These are phyloP conservation scores for Cryphonectria carpinicola DNA, from an alignment of 2,329 filamentous ascomycete species.

Conservation along the genomic window DNA sequence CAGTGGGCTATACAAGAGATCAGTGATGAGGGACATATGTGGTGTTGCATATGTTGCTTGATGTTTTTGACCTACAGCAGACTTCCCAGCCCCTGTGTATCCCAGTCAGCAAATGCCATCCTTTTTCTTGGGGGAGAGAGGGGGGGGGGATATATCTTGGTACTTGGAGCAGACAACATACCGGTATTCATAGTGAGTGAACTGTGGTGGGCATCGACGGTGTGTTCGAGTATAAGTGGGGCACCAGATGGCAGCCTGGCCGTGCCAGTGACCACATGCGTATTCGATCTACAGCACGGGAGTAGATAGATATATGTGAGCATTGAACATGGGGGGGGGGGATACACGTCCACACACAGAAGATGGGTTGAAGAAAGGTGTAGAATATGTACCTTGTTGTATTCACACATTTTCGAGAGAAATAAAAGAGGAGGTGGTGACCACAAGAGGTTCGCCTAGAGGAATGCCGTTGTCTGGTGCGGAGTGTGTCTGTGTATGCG, in stretches of 20 bases:
- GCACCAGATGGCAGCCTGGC: conserved; percentile 50
- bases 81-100: conserved; percentile 48
- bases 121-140: too few relatives aligned
- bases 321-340: background rate
- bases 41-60: conserved; percentile 38
- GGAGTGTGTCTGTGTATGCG: background rate
- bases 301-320: background rate
- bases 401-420: conserved; percentile 26
- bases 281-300: conserved; percentile 46
- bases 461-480: background rate
- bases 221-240: conserved; percentile 50
- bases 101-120: conserved; percentile 17
- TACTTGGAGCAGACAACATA: conserved; percentile 33
- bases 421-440: background rate
- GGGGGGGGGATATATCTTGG: too few relatives aligned
- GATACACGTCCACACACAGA: background rate
- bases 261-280: conserved; percentile 56
- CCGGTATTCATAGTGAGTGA: conserved; percentile 52
- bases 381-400: conserved; percentile 26
- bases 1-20: conserved; percentile 39
- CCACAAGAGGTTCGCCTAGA: background rate
- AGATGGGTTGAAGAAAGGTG: background rate
- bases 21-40: conserved; percentile 28
- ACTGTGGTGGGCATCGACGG: conserved; percentile 46
- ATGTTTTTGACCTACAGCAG: conserved; percentile 44